phyloP scores from a whole-genome alignment of 768 basidiomycete species.

The Phylloporus arenicola region DNA sequence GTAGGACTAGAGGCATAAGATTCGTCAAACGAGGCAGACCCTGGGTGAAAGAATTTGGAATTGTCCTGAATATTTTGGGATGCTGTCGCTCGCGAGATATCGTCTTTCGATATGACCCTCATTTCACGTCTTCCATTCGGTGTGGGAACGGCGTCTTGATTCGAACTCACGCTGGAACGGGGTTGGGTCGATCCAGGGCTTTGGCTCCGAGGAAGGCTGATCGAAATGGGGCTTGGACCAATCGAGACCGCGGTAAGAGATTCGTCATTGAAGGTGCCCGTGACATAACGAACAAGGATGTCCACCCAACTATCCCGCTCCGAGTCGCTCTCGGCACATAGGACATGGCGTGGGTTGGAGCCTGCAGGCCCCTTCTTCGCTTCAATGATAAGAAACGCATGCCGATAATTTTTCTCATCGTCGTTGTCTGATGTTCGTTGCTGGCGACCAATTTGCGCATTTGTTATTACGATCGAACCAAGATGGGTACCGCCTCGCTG shows the following conservation, averaged over 20 bases:
- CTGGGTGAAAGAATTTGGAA: conserved; percentile 51
- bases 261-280: conserved; percentile 75
- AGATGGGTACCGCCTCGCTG: conserved; percentile 89
- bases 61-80: conserved; percentile 52
- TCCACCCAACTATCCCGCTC: conserved; percentile 96
- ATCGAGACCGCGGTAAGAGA: conserved; percentile 40
- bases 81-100: conserved; percentile 51
- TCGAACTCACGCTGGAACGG: conserved; percentile 54
- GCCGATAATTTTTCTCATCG: conserved; percentile 91
- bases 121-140: conserved; percentile 30
- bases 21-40: conserved; percentile 21
- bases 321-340: conserved; percentile 93
- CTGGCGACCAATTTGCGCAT: conserved; percentile 94
- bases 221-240: conserved; percentile 25
- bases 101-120: conserved; percentile 53
- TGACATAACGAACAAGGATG: conserved; percentile 83
- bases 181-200: conserved; percentile 36
- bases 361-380: conserved; percentile 68
- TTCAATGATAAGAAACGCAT: conserved; percentile 97
- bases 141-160: conserved; percentile 22
- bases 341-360: conserved; percentile 75
- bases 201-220: conserved; percentile 24
- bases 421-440: conserved; percentile 59
- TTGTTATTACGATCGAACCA: conserved; percentile 85
- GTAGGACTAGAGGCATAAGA: conserved; percentile 48